phyloP scores from a whole-genome alignment of 2,329 filamentous ascomycete genomes.

The Nannizziopsis arthrosporioides region DNA sequence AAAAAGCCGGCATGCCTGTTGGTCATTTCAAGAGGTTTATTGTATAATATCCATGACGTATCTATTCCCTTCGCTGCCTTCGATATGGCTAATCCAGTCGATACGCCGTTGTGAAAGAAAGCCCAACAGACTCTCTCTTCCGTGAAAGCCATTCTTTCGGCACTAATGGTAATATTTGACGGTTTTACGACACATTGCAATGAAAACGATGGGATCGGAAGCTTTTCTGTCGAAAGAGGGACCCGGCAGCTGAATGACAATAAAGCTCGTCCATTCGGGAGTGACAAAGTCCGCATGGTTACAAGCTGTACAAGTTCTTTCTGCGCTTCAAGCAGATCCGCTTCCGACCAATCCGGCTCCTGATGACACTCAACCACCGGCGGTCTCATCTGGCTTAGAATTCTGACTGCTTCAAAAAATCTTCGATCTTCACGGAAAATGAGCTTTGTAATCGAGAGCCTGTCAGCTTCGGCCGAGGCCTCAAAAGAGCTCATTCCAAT shows the following conservation, averaged over 20 bases:
- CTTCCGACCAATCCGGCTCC: conserved; percentile 68
- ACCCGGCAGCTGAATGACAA: conserved; percentile 78
- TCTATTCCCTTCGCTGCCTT: conserved; percentile 85
- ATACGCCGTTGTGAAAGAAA: conserved; percentile 93
- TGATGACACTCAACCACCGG: conserved; percentile 66
- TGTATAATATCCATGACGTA: conserved; percentile 97
- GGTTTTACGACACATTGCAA: conserved; percentile 86
- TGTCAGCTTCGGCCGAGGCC: conserved; percentile 70
- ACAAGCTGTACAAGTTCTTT: conserved; percentile 80
- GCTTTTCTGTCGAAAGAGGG: conserved; percentile 84
- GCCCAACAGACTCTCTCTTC: conserved; percentile 98
- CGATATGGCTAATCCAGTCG: conserved; percentile 85
- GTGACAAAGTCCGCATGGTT: conserved; percentile 74
- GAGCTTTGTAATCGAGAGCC: conserved; percentile 67
- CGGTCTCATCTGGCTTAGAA: conserved; percentile 76
- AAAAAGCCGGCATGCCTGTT: conserved; percentile 95
- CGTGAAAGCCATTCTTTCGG: conserved; percentile 73
- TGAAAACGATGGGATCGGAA: conserved; percentile 81
- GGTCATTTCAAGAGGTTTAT: conserved; percentile 83
- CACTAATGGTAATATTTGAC: conserved; percentile 81
- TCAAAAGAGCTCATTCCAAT: conserved; percentile 51
- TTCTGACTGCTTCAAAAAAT: conserved; percentile 68
- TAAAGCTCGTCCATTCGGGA: conserved; percentile 76
- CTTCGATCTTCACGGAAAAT: conserved; percentile 88
- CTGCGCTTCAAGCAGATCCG: conserved; percentile 79